Percentiles rank a stretch among this genome's conserved stretches.
Conservation (phyloP, 441 rosid genomes). For the Flueggea neowawraea region DNA sequence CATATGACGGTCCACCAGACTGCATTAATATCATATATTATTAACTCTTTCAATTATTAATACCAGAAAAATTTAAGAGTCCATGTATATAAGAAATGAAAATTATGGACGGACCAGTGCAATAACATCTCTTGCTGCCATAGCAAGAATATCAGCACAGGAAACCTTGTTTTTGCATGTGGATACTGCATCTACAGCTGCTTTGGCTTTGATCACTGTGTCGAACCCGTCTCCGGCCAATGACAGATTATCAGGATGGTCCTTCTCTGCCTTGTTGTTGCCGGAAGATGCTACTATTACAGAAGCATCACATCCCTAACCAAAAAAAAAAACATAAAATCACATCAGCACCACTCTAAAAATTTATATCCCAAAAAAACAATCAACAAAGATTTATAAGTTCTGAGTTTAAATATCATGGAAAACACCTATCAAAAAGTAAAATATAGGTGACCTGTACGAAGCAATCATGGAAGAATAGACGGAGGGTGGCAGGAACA, state of each 20-base stretch:
- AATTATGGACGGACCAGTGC: slow-evolving; percentile 39
- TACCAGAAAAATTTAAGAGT: too few species aligned
- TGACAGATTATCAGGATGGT: slow-evolving; percentile 72
- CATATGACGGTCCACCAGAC: slow-evolving; percentile 71
- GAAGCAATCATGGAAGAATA: slow-evolving; percentile 88
- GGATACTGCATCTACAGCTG: slow-evolving; percentile 52
- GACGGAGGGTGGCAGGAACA: slow-evolving; percentile 72
- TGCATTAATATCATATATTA: slow-evolving; percentile 19
- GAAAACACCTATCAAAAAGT: neutral
- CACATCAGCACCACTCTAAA: too few species aligned
- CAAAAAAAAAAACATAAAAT: too few species aligned
- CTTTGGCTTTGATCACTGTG: slow-evolving; percentile 84
- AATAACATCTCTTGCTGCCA: slow-evolving; percentile 85
- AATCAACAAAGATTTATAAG: too few species aligned
- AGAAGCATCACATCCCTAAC: slow-evolving; percentile 95
- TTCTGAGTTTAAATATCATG: too few species aligned
- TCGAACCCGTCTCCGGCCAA: slow-evolving; percentile 93
- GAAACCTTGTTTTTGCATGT: slow-evolving; percentile 74
- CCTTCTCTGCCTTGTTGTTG: slow-evolving; percentile 74
- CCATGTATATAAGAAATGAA: neutral
- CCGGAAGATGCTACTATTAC: slow-evolving; percentile 49
- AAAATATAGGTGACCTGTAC: slow-evolving; percentile 37
- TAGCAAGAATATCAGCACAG: slow-evolving; percentile 80
- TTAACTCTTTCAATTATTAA: neutral
- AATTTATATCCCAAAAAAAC: too few species aligned